Evolutionary conservation across 495 filamentous ascomycete genomes (phyloP).

Genomic region (Lophium mytilinum): DNA sequence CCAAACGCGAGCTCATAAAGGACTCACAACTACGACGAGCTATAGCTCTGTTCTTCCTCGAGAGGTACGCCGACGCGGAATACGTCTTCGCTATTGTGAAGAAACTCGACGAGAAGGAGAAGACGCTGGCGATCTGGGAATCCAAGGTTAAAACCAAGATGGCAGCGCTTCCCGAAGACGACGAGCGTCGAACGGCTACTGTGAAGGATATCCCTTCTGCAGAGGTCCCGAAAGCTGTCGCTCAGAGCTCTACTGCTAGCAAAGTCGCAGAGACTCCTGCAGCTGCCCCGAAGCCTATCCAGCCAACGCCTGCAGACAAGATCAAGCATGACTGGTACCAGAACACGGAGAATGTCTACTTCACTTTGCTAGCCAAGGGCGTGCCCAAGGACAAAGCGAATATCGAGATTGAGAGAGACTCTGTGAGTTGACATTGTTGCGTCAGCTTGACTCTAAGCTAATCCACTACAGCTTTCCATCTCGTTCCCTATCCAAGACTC

Average conservation of each 20-base stretch:
- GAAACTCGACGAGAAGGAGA: conserved; percentile 52
- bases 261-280: conserved; percentile 1
- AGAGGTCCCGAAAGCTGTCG: conserved; percentile 37
- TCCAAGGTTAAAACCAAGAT: conserved; percentile 50
- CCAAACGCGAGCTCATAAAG: conserved; percentile 70
- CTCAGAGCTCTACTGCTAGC: conserved; percentile 24
- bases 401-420: conserved; percentile 50
- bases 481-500: conserved; percentile 55
- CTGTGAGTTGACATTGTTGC: conserved; percentile 30
- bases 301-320: conserved; percentile 49
- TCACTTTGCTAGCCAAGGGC: conserved; percentile 66
- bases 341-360: conserved; percentile 52
- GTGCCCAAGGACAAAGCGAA: conserved; percentile 54
- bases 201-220: conserved; percentile 57
- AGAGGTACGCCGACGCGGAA: conserved; percentile 66
- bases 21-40: conserved; percentile 74
- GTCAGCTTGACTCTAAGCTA: conserved; percentile 12
- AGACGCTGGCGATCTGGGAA: conserved; percentile 55
- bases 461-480: conserved; percentile 40
- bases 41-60: conserved; percentile 62
- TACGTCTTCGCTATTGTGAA: conserved; percentile 62
- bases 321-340: conserved; percentile 80
- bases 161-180: conserved; percentile 40
- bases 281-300: conserved; percentile 16
- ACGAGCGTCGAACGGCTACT: conserved; percentile 49